phyloP scores from a whole-genome alignment of 2,329 filamentous ascomycete species.

The Alternaria sp. region DNA sequence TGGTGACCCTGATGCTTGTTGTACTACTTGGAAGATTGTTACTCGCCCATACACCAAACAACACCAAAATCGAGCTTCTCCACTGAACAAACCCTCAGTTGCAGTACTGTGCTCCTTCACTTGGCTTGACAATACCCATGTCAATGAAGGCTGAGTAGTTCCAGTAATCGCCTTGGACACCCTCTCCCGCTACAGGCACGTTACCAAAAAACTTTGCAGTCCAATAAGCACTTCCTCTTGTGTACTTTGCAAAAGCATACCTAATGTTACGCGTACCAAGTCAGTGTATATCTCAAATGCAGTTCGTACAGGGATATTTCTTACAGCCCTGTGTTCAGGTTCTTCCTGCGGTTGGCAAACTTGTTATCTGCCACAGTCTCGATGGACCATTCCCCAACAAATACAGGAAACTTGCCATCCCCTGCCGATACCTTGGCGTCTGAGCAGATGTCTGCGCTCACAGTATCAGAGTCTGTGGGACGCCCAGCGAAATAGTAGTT shows the following conservation, averaged over 20 bases:
- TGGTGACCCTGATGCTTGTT: not conserved
- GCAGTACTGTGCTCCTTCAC: not conserved
- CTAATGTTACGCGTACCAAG: no score
- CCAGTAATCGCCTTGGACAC: not conserved
- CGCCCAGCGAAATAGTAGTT: slow-evolving; percentile 36
- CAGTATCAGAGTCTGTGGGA: slow-evolving; percentile 18
- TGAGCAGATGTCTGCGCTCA: slow-evolving; percentile 2
- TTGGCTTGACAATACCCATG: not conserved
- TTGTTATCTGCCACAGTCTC: not conserved
- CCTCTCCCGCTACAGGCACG: not conserved
- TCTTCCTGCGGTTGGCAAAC: not conserved
- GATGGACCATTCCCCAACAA: not conserved
- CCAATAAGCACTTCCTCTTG: not conserved
- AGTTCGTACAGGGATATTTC: no score
- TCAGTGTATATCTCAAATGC: no score
- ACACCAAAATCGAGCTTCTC: no score
- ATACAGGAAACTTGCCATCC: not conserved
- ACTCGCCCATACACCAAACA: no score
- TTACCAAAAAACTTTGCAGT: not conserved
- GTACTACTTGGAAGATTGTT: no score
- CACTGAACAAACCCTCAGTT: not conserved
- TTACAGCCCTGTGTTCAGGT: not conserved
- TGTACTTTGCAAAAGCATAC: not conserved
- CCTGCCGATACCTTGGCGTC: not conserved
- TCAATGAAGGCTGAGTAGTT: slow-evolving; percentile 1